phyloP scores from a whole-genome alignment of 768 basidiomycete genomes.

The Pisolithus tinctorius region DNA sequence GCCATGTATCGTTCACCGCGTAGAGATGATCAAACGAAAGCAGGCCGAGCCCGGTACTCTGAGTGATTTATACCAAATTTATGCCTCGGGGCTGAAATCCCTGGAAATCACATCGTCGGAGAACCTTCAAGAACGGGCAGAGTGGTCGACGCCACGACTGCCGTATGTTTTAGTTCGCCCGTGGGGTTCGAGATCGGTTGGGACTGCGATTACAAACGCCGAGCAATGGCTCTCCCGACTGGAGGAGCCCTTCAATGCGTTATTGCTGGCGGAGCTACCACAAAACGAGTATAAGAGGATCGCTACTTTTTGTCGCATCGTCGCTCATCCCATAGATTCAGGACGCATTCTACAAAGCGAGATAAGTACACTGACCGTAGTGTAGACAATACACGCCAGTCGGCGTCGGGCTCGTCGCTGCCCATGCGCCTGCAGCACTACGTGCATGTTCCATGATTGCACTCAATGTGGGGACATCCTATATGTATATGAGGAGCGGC shows the following conservation, averaged over 20 bases:
- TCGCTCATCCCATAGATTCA: background rate
- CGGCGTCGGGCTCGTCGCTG: no score
- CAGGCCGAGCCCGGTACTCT: background rate
- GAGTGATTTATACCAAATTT: background rate
- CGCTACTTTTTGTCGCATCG: background rate
- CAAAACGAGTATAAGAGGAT: conserved; percentile 1
- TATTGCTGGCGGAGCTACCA: background rate
- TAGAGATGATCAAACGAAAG: background rate
- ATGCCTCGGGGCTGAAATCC: background rate
- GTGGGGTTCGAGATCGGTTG: background rate
- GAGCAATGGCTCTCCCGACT: background rate
- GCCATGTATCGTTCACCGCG: background rate
- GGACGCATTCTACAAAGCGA: background rate
- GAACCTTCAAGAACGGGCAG: background rate
- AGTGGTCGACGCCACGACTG: background rate
- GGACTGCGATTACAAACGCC: background rate
- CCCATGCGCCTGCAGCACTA: no score
- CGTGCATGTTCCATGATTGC: no score
- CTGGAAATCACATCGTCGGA: background rate
- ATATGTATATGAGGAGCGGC: no score
- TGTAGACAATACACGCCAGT: no score
- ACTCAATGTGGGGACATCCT: no score
- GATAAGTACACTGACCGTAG: background rate
- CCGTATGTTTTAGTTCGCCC: background rate
- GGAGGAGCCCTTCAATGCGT: background rate